Conservation (phyloP, 768 basidiomycete genomes). For the Coprinopsis marcescibilis region DNA sequence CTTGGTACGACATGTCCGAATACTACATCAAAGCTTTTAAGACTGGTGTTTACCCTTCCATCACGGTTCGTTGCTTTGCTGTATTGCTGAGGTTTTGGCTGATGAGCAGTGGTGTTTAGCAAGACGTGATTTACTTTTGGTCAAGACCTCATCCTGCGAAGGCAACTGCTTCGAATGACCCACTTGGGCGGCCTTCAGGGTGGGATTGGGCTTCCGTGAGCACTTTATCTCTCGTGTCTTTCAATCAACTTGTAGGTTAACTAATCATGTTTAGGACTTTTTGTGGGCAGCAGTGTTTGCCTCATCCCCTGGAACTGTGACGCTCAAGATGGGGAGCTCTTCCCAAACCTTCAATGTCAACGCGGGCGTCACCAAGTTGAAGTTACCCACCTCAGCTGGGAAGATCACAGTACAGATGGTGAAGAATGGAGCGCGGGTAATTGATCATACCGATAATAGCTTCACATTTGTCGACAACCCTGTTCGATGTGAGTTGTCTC, state of each 20-base stretch:
- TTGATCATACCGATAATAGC: conserved; percentile 40
- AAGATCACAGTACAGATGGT: conserved; percentile 52
- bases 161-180: conserved; percentile 39
- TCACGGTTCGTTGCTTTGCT: conserved; percentile 40
- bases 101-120: conserved; percentile 20
- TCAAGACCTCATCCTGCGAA: conserved; percentile 57
- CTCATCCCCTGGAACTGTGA: conserved; percentile 46
- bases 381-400: conserved; percentile 49
- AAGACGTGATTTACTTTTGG: conserved; percentile 50
- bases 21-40: conserved; percentile 68
- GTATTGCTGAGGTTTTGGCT: conserved; percentile 2
- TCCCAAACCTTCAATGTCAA: conserved; percentile 35
- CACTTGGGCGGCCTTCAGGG: conserved; percentile 40
- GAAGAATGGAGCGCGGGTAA: conserved; percentile 44
- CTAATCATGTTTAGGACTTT: conserved; percentile 33
- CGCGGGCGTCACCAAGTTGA: conserved; percentile 58
- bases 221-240: conserved; percentile 18
- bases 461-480: conserved; percentile 36
- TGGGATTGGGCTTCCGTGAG: conserved; percentile 45
- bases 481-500: conserved; percentile 26
- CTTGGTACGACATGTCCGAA: conserved; percentile 57
- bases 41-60: conserved; percentile 54
- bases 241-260: neutral
- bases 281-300: conserved; percentile 66
- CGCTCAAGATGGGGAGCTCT: conserved; percentile 39